Evolutionary conservation across 108 stramenopile species (phyloP).

Genomic region (Epipyxis sp.): DNA sequence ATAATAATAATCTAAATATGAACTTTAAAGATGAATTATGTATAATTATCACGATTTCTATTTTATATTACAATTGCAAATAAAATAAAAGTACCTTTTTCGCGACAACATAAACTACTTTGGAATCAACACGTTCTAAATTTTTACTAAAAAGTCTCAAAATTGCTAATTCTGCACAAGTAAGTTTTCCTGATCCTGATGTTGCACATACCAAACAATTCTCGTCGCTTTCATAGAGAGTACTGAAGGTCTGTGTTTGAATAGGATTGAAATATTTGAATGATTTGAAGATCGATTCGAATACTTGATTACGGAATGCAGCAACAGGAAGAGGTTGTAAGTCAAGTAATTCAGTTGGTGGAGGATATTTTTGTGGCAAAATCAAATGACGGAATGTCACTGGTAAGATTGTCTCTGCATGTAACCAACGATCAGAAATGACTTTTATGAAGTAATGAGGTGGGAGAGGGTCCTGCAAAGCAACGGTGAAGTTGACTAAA

Average conservation of each 20-base stretch:
- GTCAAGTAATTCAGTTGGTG: conserved; percentile 92
- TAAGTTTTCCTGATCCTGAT: conserved; percentile 81
- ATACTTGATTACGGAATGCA: conserved; percentile 63
- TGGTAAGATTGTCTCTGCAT: conserved; percentile 80
- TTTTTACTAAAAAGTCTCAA: no score
- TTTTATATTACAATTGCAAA: no score
- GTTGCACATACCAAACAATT: conserved; percentile 92
- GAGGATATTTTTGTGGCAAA: conserved; percentile 88
- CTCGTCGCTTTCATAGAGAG: conserved; percentile 81
- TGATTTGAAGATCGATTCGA: conserved; percentile 35
- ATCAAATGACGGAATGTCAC: conserved; percentile 92
- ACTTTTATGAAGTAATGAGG: conserved; percentile 93
- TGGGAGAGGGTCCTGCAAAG: conserved; percentile 87
- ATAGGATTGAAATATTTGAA: conserved; percentile 89
- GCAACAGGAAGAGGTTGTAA: conserved; percentile 83
- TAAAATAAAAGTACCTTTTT: no score
- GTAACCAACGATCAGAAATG: conserved; percentile 93
- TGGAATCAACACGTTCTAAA: no score
- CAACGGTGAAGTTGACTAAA: conserved; percentile 79
- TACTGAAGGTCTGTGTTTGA: conserved; percentile 94
- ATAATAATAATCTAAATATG: no score
- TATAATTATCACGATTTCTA: no score
- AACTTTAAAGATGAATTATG: no score
- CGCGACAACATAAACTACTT: no score
- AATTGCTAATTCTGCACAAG: conserved; percentile 89